Conservation (phyloP, 2,329 filamentous ascomycete species). For the Helotiales sp. region DNA sequence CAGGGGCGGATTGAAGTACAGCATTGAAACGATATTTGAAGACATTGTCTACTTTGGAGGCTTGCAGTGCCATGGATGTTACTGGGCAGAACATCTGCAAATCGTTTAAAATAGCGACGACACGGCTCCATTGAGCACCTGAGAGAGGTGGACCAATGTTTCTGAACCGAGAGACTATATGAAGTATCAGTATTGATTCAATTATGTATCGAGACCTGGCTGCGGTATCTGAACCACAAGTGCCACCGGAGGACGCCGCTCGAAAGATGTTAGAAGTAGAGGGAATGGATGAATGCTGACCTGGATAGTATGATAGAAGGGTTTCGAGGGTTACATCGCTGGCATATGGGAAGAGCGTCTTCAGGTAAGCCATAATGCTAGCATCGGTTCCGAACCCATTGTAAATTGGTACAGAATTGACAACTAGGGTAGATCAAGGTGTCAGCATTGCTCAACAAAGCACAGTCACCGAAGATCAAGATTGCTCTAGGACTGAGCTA, state of each 20-base stretch:
- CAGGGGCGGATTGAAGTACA: conserved; percentile 16
- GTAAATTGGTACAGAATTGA: conserved; percentile 15
- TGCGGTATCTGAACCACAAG: neutral
- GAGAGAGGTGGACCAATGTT: conserved; percentile 27
- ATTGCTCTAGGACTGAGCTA: neutral
- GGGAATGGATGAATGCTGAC: neutral
- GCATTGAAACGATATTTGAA: conserved; percentile 28
- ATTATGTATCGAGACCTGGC: neutral
- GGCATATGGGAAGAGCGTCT: conserved; percentile 13
- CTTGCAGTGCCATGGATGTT: conserved; percentile 14
- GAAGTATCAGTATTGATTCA: neutral
- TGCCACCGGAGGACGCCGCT: neutral
- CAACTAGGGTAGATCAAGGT: neutral
- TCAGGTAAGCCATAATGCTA: conserved; percentile 9
- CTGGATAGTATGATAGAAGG: conserved; percentile 19
- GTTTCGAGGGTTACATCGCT: conserved; percentile 5
- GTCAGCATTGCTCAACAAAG: neutral
- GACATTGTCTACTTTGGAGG: conserved; percentile 10
- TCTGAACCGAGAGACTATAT: neutral
- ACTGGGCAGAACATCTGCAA: conserved; percentile 25
- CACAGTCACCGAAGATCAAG: neutral
- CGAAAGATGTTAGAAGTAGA: no score
- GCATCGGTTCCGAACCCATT: conserved; percentile 13
- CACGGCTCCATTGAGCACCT: conserved; percentile 20
- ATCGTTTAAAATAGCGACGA: conserved; percentile 28